Base-by-base conservation (phyloP, 805 yeast species). In the Saccharomyces eubayanus region DNA sequence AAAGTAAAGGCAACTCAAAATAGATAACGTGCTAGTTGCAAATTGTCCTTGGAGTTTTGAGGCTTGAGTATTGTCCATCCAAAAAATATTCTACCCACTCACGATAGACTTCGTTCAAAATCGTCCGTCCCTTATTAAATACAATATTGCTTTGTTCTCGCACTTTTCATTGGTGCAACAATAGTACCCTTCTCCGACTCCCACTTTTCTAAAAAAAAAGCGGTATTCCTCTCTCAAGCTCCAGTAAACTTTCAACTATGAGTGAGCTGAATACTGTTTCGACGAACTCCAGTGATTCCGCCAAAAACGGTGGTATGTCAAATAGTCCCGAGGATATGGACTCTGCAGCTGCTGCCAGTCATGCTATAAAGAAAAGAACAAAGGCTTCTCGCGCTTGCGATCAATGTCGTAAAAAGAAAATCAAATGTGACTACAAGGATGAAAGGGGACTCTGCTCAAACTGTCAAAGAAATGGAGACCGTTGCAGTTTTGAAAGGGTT, bases 351-450 rank as follows among this genome's bases (percentile, higher is more conserved):
- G 43, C 51, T n/a, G 40, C 55, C 12, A 16, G 43, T 36, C 43
- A 36, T 16, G 43, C 28, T 14, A 36, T 31, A 16, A 74, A 87
- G 50, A 84, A 85, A 62, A 62, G 91, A 53, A 77, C 85, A 8
- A 87, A 87, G 65, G 89, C 86, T 0, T 84, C 90, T 1, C 69
- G 95, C 51, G 94, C 92, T 1, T 87, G 95, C 65, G 95, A 87
- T 65, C 83, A 84, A 52, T 87, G 94, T 66, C 76, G 94, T 40
- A 75, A 86, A 48, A 85, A 85, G 67, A 87, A 87, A 64, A 77
- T 86, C 24, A 75, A 81, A 52, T 87, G 95, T 70, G 83, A 86
- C 65, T 89, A 87, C 24, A 76, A 76, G 28, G 68, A 74, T 5
- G 73, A 78, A 20, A 78, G 72, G 59, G 70, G 72, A 9, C 77